Percentiles rank a stretch among this genome's conserved stretches.
phyloP scores from a whole-genome alignment of 352 stramenopile genomes.

The Pythium chondricola region DNA sequence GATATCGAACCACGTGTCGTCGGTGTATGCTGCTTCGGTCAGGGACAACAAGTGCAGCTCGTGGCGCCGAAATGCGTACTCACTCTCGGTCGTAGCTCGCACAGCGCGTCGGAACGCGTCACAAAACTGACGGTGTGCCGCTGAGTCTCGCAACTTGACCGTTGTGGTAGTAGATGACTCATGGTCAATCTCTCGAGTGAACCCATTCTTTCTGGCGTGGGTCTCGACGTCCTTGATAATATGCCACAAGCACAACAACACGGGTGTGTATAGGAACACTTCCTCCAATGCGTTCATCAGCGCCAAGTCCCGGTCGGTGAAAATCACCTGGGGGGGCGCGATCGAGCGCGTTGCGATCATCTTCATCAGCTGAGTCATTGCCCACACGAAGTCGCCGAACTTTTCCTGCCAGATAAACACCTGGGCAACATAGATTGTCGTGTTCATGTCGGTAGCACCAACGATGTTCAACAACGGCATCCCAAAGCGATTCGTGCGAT shows the following conservation, averaged over 20 bases:
- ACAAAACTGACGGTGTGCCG: background rate
- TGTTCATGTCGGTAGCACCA: slow-evolving; percentile 18
- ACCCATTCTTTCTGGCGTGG: background rate
- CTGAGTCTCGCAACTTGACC: background rate
- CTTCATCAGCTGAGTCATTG: background rate
- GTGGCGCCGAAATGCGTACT: background rate
- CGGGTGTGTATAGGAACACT: background rate
- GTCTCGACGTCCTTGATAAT: background rate
- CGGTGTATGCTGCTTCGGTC: background rate
- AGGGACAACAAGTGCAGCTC: background rate
- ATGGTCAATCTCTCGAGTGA: background rate
- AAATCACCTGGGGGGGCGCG: background rate
- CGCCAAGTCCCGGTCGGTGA: background rate
- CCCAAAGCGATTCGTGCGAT: slow-evolving; percentile 19
- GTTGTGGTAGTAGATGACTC: no score
- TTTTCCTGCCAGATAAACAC: slow-evolving; percentile 9
- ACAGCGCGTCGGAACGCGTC: background rate
- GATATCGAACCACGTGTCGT: background rate
- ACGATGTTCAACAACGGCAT: slow-evolving; percentile 24
- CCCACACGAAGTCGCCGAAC: background rate
- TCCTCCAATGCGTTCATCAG: background rate
- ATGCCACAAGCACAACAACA: background rate
- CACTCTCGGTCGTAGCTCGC: background rate
- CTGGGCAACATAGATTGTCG: slow-evolving; percentile 17
- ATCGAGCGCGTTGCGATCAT: background rate